Base-by-base conservation (phyloP, 2,329 filamentous ascomycete genomes). In the Monilinia laxa region DNA sequence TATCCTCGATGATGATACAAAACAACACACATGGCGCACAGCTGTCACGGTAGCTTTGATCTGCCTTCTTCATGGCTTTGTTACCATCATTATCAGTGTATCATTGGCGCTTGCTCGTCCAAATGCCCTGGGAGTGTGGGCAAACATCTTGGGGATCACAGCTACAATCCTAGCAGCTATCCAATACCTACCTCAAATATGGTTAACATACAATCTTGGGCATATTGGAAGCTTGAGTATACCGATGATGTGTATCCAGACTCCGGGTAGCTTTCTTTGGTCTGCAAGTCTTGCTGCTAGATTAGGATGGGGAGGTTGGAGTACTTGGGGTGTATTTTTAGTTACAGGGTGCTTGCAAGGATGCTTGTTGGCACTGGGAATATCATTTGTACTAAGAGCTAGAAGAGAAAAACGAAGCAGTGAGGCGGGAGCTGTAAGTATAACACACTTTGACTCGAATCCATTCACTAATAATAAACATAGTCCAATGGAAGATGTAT, bases 241-340 rank as follows among this genome's bases (percentile, higher is more conserved):
- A 66, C 90, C 92, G 5, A 98, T 97, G 90, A 98, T 99, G 93
- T 90, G 91, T 76, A 97, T 99, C 45, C 95, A 99, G 78, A 97
- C 94, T 0, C 95, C 95, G 0, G 95, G 95, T 0, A 93, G 92
- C 68, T 89, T 97, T 72, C 80, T 99, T 9, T 98, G 96, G 80
- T 93, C 94, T 0, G 89, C 85, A 16, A 97, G 93, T 76, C 80
- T 99, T 54, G 92, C 89, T 62, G 87, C 86, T 10, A 85, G 95
- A 56, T 83, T 97, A 25, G 95, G 95, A 0, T 83, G 83, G 74
- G 87, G 85, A 45, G 94, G 94, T 0, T 99, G 95, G 95, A 97
- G 93, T 78, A 92, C 93, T 0, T 99, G 95, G 95, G 88, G 92
- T 12, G 89, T 98, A 18, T 96, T 94, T 75, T 83, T 97, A 55